A percentile compares a stretch with the other conserved stretches of the same genome.
phyloP scores from a whole-genome alignment of 2,329 filamentous ascomycete species.

The Fusarium sp. region DNA sequence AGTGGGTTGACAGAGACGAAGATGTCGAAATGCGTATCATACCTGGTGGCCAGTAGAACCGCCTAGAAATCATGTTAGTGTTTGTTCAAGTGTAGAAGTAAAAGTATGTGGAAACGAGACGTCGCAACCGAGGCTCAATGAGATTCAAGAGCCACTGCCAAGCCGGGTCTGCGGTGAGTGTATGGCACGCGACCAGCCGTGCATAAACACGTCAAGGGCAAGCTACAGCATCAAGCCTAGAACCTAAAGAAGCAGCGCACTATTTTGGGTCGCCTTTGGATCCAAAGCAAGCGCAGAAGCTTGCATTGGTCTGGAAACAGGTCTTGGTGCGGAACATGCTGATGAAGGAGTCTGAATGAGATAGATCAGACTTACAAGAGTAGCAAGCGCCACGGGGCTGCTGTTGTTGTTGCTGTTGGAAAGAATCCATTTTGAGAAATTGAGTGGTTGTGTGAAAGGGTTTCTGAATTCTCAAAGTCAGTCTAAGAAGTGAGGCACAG shows the following conservation, averaged over 20 bases:
- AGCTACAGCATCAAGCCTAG: neutral
- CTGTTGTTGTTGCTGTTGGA: slow-evolving; percentile 27
- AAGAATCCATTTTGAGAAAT: slow-evolving; percentile 54
- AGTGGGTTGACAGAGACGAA: neutral
- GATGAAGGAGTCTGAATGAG: neutral
- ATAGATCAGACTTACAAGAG: slow-evolving; percentile 55
- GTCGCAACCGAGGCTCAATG: neutral
- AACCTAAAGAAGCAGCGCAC: neutral
- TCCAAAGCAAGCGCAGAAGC: neutral
- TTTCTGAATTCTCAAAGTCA: slow-evolving; percentile 29
- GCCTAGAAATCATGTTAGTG: slow-evolving; percentile 59
- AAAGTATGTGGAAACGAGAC: neutral
- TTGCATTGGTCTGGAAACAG: neutral
- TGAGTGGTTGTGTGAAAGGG: slow-evolving; percentile 15
- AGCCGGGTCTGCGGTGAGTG: neutral
- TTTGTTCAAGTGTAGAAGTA: neutral
- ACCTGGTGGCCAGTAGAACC: slow-evolving; percentile 80
- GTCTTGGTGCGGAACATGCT: neutral
- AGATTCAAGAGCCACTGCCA: slow-evolving; percentile 1
- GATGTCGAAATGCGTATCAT: slow-evolving; percentile 48
- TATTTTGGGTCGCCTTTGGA: neutral
- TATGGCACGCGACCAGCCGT: slow-evolving; percentile 7
- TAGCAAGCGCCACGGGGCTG: slow-evolving; percentile 60
- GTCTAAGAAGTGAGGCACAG: neutral
- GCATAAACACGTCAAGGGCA: neutral